Evolutionary conservation across 805 yeast genomes (phyloP), one percentile per base, ranked within the genome.

Genomic region (Kuraishia floccosa): DNA sequence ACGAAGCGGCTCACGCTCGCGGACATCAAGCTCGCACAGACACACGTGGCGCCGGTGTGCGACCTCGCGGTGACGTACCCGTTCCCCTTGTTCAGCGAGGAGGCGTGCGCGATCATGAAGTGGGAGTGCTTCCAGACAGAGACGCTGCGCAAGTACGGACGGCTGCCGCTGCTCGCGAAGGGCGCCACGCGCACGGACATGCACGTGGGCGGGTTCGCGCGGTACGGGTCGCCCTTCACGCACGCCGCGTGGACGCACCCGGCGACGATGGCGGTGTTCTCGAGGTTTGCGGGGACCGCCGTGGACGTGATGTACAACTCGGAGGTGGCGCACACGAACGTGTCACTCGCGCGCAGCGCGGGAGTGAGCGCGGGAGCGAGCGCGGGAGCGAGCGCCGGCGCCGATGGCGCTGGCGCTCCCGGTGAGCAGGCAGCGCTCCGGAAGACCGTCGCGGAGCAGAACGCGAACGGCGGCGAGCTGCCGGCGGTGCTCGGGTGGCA

Each of bases 221-320:
- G 17, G 12, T 62, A 57, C 26, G 46, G 51, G 17, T 33, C 50
- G n/a, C 77, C 74, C 0, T 73, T 73, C 43, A 62, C 67, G 2
- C 54, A 61, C 39, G 59, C 52, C 4, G 79, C 79, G 6, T 71
- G 78, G 78, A 63, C 61, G 3, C 73, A 69, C 39, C 78, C 78
- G 17, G 58, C 57, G 35, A 69, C 76, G 4, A 49, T 67, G 39
- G 71, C 67, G 32, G 63, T 72, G 23, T 52, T 72, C 25, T 58
- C 65, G 34, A 56, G 47, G 11, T 71, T 71, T 72, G 76, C 79
- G 4, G 75, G 75, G 5, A 70, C 67, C 24, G 74, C 68, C 13
- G 53, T 69, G 33, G 69, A 66, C 38, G 53, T 63, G 7, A 49
- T 67, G n/a, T 61, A 68, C 65, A 76, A 71, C 40, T 72, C 63